phyloP scores from a whole-genome alignment of 2,329 filamentous ascomycete species.

The Dothideomycetidae sp. region DNA sequence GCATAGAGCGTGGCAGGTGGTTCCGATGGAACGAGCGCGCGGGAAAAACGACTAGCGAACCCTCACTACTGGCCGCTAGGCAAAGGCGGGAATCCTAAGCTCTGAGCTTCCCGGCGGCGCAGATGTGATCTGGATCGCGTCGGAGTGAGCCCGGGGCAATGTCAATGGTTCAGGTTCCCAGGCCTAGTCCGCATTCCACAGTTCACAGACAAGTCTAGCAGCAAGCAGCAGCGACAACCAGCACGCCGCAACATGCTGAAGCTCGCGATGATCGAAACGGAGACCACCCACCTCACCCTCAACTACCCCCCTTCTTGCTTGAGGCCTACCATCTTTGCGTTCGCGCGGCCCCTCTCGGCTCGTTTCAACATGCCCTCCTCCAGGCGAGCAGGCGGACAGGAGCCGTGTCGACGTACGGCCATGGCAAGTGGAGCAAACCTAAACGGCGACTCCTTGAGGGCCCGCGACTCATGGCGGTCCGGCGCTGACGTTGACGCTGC shows the following conservation, averaged over 20 bases:
- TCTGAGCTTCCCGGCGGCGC: background rate
- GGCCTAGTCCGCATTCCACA: background rate
- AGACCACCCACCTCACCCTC: conserved; percentile 1
- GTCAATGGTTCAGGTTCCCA: background rate
- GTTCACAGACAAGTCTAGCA: conserved; percentile 1
- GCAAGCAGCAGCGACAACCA: too few relatives aligned
- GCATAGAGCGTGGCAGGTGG: conserved; percentile 15
- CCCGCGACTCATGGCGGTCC: background rate
- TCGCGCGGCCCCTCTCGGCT: too few relatives aligned
- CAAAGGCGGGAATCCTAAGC: conserved; percentile 8
- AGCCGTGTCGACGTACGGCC: too few relatives aligned
- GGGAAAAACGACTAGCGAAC: conserved; percentile 10
- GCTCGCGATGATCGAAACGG: conserved; percentile 7
- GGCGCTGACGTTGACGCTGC: background rate
- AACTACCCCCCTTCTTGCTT: background rate
- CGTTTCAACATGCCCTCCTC: background rate
- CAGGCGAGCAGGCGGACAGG: background rate
- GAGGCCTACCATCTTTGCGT: background rate
- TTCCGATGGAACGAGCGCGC: conserved; percentile 3
- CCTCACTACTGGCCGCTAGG: conserved; percentile 9
- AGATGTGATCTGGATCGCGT: conserved; percentile 10
- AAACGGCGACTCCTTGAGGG: background rate
- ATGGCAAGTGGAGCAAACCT: too few relatives aligned
- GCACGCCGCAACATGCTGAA: too few relatives aligned
- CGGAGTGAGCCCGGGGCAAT: conserved; percentile 8